Percentiles rank a stretch among this genome's conserved stretches.
phyloP scores from a whole-genome alignment of 305 asterid species.

The Fraxinus paxiana region DNA sequence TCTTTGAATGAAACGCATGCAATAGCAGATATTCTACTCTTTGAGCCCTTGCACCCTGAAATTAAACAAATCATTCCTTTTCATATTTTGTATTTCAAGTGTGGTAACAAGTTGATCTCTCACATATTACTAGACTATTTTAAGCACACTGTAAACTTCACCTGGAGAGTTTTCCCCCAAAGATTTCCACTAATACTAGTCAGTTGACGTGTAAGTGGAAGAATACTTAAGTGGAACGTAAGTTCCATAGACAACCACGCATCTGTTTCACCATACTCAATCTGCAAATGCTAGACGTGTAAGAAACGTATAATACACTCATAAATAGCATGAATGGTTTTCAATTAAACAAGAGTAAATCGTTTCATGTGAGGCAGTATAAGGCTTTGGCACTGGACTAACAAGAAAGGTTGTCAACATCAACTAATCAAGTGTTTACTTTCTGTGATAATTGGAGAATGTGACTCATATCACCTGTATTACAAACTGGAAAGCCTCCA shows the following conservation, averaged over 20 bases:
- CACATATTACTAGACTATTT: conserved; percentile 11
- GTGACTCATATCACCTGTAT: conserved; percentile 1
- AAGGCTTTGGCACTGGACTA: neutral
- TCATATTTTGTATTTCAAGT: conserved; percentile 10
- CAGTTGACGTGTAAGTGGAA: conserved; percentile 91
- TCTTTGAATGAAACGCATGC: conserved; percentile 91
- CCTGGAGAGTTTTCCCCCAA: conserved; percentile 98
- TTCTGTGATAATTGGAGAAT: conserved; percentile 12
- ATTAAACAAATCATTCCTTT: conserved; percentile 22
- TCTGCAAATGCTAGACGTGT: conserved; percentile 46
- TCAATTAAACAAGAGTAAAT: neutral
- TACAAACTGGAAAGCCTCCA: neutral
- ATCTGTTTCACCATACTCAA: conserved; percentile 92
- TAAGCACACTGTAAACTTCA: conserved; percentile 28
- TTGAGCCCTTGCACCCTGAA: conserved; percentile 98
- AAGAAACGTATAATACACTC: conserved; percentile 21
- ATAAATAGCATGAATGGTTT: conserved; percentile 13
- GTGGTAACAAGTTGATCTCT: conserved; percentile 6
- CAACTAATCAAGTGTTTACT: conserved; percentile 10
- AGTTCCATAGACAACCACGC: conserved; percentile 98
- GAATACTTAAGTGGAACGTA: conserved; percentile 92
- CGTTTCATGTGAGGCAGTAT: neutral
- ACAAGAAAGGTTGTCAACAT: conserved; percentile 1
- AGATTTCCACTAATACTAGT: conserved; percentile 96
- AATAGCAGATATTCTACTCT: conserved; percentile 90